phyloP scores from a whole-genome alignment of 2,329 filamentous ascomycete genomes.

The Hymenoscyphus salicellus region DNA sequence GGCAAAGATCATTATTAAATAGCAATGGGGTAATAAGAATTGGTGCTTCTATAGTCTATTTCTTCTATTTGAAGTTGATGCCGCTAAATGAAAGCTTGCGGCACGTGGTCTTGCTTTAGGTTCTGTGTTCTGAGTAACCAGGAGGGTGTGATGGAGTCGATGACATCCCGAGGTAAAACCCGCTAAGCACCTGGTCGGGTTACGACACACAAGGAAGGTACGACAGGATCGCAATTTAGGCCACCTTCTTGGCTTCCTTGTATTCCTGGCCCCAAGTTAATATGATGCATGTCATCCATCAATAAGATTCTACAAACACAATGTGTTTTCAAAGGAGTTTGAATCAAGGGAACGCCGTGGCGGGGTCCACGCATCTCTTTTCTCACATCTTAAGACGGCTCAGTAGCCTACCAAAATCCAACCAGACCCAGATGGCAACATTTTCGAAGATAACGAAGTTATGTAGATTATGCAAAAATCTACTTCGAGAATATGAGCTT shows the following conservation, averaged over 20 bases:
- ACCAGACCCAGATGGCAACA: not conserved
- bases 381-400: not conserved
- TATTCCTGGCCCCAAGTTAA: not conserved
- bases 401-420: not conserved
- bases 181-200: too few relatives aligned
- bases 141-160: too few relatives aligned
- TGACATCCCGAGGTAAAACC: too few relatives aligned
- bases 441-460: not conserved
- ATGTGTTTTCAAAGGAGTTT: not conserved
- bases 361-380: not conserved
- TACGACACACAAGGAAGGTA: not conserved
- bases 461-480: not conserved
- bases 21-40: too few relatives aligned
- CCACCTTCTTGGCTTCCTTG: not conserved
- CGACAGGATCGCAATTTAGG: not conserved
- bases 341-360: not conserved
- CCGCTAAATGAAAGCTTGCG: too few relatives aligned
- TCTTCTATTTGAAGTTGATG: too few relatives aligned
- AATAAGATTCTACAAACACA: not conserved
- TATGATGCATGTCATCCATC: not conserved
- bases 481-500: not conserved
- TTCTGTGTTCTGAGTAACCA: too few relatives aligned
- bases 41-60: too few relatives aligned
- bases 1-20: too few relatives aligned
- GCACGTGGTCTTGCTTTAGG: too few relatives aligned